Conservation (phyloP, 768 basidiomycete genomes). For the Leccinum truebloodii region DNA sequence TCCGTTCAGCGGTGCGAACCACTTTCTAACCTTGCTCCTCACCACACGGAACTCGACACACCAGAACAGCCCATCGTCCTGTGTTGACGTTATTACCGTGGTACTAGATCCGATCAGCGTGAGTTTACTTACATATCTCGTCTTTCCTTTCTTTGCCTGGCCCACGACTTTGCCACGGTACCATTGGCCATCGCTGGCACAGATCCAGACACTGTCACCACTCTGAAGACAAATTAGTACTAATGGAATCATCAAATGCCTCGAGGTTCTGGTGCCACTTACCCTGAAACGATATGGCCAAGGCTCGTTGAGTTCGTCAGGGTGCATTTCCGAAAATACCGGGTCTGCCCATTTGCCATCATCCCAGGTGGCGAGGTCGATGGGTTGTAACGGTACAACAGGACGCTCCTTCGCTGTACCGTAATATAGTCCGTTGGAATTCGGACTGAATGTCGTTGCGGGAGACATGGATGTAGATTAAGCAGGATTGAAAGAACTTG, state of each 20-base stretch:
- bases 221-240: constrained; percentile 30
- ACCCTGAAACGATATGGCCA: constrained; percentile 54
- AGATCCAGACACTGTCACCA: constrained; percentile 54
- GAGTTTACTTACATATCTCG: constrained; percentile 43
- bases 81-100: constrained; percentile 2
- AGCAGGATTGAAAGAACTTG: neutral
- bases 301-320: constrained; percentile 49
- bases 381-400: constrained; percentile 14
- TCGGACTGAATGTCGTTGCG: neutral
- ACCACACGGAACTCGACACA: constrained; percentile 46
- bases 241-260: constrained; percentile 1
- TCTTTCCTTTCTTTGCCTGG: constrained; percentile 44
- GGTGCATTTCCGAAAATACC: constrained; percentile 28
- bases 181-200: constrained; percentile 53
- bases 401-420: neutral
- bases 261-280: neutral
- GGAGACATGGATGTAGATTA: constrained; percentile 6
- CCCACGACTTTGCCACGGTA: constrained; percentile 49
- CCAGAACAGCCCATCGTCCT: constrained; percentile 56
- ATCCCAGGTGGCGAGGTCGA: constrained; percentile 30
- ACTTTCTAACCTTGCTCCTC: constrained; percentile 48
- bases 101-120: neutral
- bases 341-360: constrained; percentile 23
- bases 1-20: constrained; percentile 63
- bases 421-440: neutral